Base-by-base conservation (phyloP, 1,284 basidiomycete species). In the Cryptococcus hybrid region DNA sequence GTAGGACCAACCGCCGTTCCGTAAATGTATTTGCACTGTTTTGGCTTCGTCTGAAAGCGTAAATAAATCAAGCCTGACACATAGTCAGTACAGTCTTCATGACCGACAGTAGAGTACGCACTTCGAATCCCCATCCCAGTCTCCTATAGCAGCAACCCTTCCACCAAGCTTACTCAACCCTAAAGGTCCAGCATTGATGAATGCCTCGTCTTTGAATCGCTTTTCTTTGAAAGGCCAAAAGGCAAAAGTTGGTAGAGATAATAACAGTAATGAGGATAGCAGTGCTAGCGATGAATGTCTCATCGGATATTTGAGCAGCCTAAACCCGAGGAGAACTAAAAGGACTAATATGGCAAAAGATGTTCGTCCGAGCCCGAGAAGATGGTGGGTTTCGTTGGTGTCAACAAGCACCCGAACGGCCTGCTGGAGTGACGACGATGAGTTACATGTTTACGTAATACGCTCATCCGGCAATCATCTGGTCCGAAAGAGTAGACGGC, bases 61-160 rank as follows among this genome's bases (percentile, higher is more conserved):
- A 55, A 98, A 82, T 3, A 93, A 79, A 75, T 99, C 95, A 59
- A 92, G 30, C 49, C 60, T 61, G 40, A 39, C 12, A 30, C 7
- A 13, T 34, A 47, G 8, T 43, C 8, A 8, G 5, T 38, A 8
- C 43, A 47, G n/a, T 35, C 24, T 34, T 51, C 18, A 37, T 11
- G 18, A 46, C 15, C 9, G 15, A 52, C 36, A 24, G 18, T 13
- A 49, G 35, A 12, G 15, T 8, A 80, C 89, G 75, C 73, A 95
- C 91, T 90, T 90, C 73, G 96, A 92, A 76, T 98, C 93, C 4
- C 90, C 93, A 73, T 97, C 87, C 75, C 92, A 94, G 79, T 99
- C 95, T 36, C 92, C 95, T 69, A 93, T 89, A 1, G 93, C 94
- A 50, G 90, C 83, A 35, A 96, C 83, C 56, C 89, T 84, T 4